phyloP scores from a whole-genome alignment of 2,329 filamentous ascomycete species.

The Fusarium brachygibbosum region DNA sequence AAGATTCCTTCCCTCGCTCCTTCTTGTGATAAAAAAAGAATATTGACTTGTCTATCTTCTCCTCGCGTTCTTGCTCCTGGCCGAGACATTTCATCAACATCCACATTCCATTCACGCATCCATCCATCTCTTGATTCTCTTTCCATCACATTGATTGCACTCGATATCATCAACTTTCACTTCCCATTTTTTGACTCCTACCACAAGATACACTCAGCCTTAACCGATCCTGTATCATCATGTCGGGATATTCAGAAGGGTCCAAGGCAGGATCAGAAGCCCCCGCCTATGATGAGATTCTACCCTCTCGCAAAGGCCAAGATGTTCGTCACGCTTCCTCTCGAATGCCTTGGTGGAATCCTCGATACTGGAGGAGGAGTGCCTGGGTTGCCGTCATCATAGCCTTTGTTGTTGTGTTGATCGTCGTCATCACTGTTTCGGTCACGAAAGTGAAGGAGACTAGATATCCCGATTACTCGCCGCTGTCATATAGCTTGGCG shows the following conservation, averaged over 20 bases:
- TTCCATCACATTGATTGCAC: not conserved
- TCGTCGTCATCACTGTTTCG: constrained; percentile 62
- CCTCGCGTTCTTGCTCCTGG: not conserved
- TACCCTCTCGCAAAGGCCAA: constrained; percentile 38
- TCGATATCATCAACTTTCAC: not conserved
- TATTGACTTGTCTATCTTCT: constrained; percentile 2
- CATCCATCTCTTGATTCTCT: constrained; percentile 8
- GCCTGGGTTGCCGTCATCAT: constrained; percentile 61
- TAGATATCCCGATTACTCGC: constrained; percentile 63
- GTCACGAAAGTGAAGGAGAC: constrained; percentile 58
- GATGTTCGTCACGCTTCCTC: constrained; percentile 43
- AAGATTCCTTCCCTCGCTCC: constrained; percentile 13
- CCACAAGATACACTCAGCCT: not conserved
- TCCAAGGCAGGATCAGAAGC: constrained; percentile 44
- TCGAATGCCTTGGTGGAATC: constrained; percentile 60
- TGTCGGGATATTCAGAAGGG: constrained; percentile 26
- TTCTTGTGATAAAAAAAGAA: constrained; percentile 34
- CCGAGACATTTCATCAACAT: constrained; percentile 23
- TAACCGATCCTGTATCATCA: not conserved
- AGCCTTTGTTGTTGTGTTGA: constrained; percentile 60
- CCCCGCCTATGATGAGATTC: constrained; percentile 50
- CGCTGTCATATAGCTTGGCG: constrained; percentile 61
- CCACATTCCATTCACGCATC: not conserved
- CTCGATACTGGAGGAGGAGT: constrained; percentile 66
- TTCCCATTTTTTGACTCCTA: not conserved